These are phyloP conservation scores for Rhodotorula sp. DNA, from an alignment of 1,284 basidiomycete genomes.

Conservation along the genomic window DNA sequence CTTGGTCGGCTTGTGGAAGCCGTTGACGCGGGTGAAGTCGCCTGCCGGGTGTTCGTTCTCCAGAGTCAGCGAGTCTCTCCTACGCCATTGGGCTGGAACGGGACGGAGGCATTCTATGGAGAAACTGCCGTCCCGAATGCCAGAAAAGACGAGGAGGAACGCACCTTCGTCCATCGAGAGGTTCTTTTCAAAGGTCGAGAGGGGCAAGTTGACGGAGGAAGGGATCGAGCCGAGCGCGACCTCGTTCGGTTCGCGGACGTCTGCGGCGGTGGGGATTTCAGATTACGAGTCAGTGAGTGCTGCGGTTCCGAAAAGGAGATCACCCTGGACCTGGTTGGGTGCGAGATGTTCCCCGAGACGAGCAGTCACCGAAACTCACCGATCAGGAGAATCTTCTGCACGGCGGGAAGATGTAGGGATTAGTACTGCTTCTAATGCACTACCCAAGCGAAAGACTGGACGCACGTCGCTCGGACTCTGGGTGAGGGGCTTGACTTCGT, in stretches of 20 bases:
- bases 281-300: constrained; percentile 20
- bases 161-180: constrained; percentile 60
- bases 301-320: too few relatives aligned
- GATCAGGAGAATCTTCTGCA: constrained; percentile 73
- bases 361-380: constrained; percentile 46
- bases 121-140: too few relatives aligned
- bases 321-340: not conserved
- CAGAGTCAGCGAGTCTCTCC: too few relatives aligned
- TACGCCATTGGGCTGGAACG: too few relatives aligned
- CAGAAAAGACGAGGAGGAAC: too few relatives aligned
- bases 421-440: not conserved
- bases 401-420: not conserved
- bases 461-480: constrained; percentile 74
- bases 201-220: constrained; percentile 87
- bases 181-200: constrained; percentile 71
- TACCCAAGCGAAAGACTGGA: too few relatives aligned
- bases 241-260: constrained; percentile 93
- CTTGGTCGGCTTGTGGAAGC: constrained; percentile 75
- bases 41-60: too few relatives aligned
- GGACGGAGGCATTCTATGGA: too few relatives aligned
- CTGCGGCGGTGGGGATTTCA: constrained; percentile 38
- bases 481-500: constrained; percentile 78
- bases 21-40: constrained; percentile 57
- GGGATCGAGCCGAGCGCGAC: constrained; percentile 93
- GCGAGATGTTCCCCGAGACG: not conserved